phyloP scores from a whole-genome alignment of 1,284 basidiomycete species.

The Ceratobasidium sp. region DNA sequence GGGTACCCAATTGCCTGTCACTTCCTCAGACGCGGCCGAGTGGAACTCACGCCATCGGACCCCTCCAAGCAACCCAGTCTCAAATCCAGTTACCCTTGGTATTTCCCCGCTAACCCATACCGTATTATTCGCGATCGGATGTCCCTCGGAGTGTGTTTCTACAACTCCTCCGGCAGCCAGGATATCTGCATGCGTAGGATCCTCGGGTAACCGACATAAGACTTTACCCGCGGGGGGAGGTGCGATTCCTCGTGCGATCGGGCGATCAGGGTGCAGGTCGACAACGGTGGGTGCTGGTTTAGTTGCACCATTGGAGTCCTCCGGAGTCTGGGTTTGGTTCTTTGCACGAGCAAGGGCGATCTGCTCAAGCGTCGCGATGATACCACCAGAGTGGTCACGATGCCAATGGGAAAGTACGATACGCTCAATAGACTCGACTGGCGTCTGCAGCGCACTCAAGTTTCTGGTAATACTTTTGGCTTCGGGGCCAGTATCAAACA shows the following conservation, averaged over 20 bases:
- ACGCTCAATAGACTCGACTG: slow-evolving; percentile 66
- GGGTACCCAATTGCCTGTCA: slow-evolving; percentile 64
- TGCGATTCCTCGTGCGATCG: slow-evolving; percentile 77
- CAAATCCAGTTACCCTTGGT: slow-evolving; percentile 72
- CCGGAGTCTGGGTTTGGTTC: slow-evolving; percentile 45
- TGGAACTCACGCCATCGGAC: slow-evolving; percentile 68
- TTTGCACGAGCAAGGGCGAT: slow-evolving; percentile 44
- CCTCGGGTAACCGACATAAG: slow-evolving; percentile 68
- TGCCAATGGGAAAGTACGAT: slow-evolving; percentile 86
- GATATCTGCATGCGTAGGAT: slow-evolving; percentile 78
- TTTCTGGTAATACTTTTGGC: slow-evolving; percentile 76
- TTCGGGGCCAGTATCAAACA: slow-evolving; percentile 87
- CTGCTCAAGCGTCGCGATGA: slow-evolving; percentile 69
- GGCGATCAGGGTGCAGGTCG: slow-evolving; percentile 80
- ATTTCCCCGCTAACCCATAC: slow-evolving; percentile 85
- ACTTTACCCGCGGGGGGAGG: slow-evolving; percentile 67
- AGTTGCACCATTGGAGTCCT: not conserved
- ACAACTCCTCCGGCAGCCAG: slow-evolving; percentile 65
- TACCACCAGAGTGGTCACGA: slow-evolving; percentile 75
- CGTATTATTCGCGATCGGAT: slow-evolving; percentile 68
- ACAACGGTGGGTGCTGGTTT: slow-evolving; percentile 60
- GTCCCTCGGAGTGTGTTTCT: slow-evolving; percentile 67
- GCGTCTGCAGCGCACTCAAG: slow-evolving; percentile 67
- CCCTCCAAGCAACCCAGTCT: slow-evolving; percentile 73
- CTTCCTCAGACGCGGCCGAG: slow-evolving; percentile 40